Conservation (phyloP, 805 yeast genomes). For the Hanseniaspora mollemarum region DNA sequence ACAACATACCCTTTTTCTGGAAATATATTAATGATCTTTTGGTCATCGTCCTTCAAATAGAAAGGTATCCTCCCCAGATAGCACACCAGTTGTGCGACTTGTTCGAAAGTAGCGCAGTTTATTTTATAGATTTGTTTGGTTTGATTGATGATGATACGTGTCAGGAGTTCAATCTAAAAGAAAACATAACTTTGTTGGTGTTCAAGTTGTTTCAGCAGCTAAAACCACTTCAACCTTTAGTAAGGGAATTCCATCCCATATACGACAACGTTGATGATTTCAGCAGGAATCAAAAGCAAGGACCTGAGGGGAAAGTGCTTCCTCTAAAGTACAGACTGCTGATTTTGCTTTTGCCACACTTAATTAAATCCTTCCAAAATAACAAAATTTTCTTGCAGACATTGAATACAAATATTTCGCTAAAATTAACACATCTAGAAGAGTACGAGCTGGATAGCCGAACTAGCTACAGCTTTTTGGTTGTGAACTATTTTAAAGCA, state of each 20-base stretch:
- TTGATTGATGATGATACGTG: conserved; percentile 5
- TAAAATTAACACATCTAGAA: conserved; percentile 5
- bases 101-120: conserved; percentile 1
- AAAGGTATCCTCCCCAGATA: not conserved
- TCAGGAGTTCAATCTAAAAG: conserved; percentile 2
- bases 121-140: not conserved
- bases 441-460: not conserved
- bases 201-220: conserved; percentile 5
- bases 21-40: conserved; percentile 2
- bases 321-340: conserved; percentile 3
- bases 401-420: conserved; percentile 7
- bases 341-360: not conserved
- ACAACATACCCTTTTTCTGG: conserved; percentile 10
- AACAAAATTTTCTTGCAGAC: conserved; percentile 8
- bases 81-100: not conserved
- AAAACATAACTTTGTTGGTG: conserved; percentile 3
- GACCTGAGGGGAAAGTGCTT: not conserved
- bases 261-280: conserved; percentile 5
- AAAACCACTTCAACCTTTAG: not conserved
- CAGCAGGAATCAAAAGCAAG: not conserved
- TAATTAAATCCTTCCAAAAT: conserved; percentile 5
- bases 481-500: conserved; percentile 1
- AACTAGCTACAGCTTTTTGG: not conserved
- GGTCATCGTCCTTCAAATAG: conserved; percentile 1
- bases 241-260: not conserved